A percentile compares a stretch with the other conserved stretches of the same genome.
These are phyloP conservation scores for Ceratobasidium theobromae DNA, from an alignment of 1,284 basidiomycete genomes.

Conservation along the genomic window DNA sequence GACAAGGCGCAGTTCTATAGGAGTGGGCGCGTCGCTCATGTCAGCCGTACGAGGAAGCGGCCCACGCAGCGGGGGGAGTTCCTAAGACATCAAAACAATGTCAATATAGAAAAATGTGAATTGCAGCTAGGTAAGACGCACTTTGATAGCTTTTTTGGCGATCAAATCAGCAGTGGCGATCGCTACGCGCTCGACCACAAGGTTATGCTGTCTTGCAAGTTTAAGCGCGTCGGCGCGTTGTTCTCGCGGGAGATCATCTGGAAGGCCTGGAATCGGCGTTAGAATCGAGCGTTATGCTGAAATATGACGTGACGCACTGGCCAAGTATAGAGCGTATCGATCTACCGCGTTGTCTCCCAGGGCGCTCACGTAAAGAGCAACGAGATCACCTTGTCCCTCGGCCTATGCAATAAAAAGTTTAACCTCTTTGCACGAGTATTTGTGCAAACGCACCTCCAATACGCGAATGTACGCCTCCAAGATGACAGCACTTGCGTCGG, in stretches of 20 bases:
- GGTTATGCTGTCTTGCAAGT: slow-evolving; percentile 77
- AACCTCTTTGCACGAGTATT: not conserved
- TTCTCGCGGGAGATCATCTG: slow-evolving; percentile 36
- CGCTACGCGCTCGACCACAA: slow-evolving; percentile 83
- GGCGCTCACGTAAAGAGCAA: slow-evolving; percentile 91
- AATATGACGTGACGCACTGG: slow-evolving; percentile 45
- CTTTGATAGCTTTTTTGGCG: slow-evolving; percentile 60
- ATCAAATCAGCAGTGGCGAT: slow-evolving; percentile 73
- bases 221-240: slow-evolving; percentile 72
- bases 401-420: slow-evolving; percentile 49
- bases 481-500: slow-evolving; percentile 76
- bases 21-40: slow-evolving; percentile 37
- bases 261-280: not conserved
- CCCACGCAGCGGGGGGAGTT: slow-evolving; percentile 62
- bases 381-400: slow-evolving; percentile 80
- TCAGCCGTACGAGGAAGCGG: slow-evolving; percentile 41
- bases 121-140: not conserved
- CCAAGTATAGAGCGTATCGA: slow-evolving; percentile 89
- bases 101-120: not conserved
- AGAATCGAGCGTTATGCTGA: not conserved
- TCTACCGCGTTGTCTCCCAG: slow-evolving; percentile 88
- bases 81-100: not conserved
- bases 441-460: slow-evolving; percentile 61
- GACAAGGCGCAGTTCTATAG: slow-evolving; percentile 67
- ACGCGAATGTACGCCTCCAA: slow-evolving; percentile 88